Conservation (phyloP, 78 protist genomes). For the Dictyostelium purpureum region DNA sequence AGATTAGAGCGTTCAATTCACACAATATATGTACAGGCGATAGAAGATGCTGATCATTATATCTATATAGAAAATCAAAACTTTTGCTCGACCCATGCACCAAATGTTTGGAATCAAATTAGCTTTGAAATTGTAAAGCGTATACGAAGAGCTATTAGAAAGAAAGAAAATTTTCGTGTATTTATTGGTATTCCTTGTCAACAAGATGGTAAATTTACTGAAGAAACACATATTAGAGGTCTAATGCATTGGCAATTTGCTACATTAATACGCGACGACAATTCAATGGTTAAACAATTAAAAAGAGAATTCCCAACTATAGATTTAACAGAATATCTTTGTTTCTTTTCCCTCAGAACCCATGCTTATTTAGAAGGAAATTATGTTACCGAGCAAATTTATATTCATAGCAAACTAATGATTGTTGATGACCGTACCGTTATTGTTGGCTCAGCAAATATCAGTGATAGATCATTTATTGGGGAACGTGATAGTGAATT, state of each 20-base stretch:
- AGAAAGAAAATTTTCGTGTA: slow-evolving; percentile 65
- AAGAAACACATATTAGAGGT: slow-evolving; percentile 67
- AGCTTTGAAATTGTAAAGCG: slow-evolving; percentile 77
- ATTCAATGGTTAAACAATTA: slow-evolving; percentile 38
- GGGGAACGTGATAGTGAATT: slow-evolving; percentile 79
- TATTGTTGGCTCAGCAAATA: slow-evolving; percentile 94
- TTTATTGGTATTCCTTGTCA: slow-evolving; percentile 54
- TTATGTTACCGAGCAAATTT: slow-evolving; percentile 79
- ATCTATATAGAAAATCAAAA: slow-evolving; percentile 93
- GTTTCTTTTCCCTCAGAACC: slow-evolving; percentile 70
- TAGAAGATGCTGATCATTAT: slow-evolving; percentile 83
- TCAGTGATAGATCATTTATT: slow-evolving; percentile 85
- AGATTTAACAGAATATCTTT: slow-evolving; percentile 67
- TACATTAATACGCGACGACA: slow-evolving; percentile 12
- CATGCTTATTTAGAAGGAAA: slow-evolving; percentile 71
- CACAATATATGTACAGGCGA: slow-evolving; percentile 82
- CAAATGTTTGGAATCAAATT: slow-evolving; percentile 74
- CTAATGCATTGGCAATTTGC: slow-evolving; percentile 79
- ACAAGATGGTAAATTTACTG: slow-evolving; percentile 73
- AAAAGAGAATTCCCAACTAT: slow-evolving; percentile 59
- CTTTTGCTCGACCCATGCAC: slow-evolving; percentile 77
- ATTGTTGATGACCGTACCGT: slow-evolving; percentile 87
- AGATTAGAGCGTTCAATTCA: slow-evolving; percentile 81
- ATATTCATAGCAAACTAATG: slow-evolving; percentile 94
- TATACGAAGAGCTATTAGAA: slow-evolving; percentile 77